Evolutionary conservation across 352 stramenopile species (phyloP).

Genomic region (Phytophthora boehmeriae): DNA sequence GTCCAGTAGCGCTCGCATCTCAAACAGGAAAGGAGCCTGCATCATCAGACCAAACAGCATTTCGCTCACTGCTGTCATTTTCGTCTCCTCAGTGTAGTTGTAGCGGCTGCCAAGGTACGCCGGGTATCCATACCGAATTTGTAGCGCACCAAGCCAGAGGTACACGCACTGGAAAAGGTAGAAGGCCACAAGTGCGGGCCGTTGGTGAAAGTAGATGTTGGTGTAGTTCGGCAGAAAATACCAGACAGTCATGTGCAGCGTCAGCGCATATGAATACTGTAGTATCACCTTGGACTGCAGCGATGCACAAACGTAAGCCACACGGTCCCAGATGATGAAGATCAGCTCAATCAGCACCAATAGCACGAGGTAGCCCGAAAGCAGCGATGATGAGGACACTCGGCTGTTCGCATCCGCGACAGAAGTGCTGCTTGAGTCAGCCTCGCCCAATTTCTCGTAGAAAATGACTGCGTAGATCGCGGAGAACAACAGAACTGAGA

Average conservation of each 20-base stretch:
- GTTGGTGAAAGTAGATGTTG: slow-evolving; percentile 83
- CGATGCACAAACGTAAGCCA: slow-evolving; percentile 79
- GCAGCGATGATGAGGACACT: slow-evolving; percentile 70
- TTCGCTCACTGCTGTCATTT: slow-evolving; percentile 59
- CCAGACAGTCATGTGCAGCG: slow-evolving; percentile 80
- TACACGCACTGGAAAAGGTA: slow-evolving; percentile 85
- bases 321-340: slow-evolving; percentile 88
- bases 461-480: slow-evolving; percentile 79
- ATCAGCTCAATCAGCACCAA: slow-evolving; percentile 80
- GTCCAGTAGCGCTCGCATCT: slow-evolving; percentile 86
- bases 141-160: slow-evolving; percentile 75
- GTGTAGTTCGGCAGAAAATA: slow-evolving; percentile 76
- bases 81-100: slow-evolving; percentile 65
- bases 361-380: slow-evolving; percentile 88
- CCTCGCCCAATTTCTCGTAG: slow-evolving; percentile 75
- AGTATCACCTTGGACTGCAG: slow-evolving; percentile 75
- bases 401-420: slow-evolving; percentile 54
- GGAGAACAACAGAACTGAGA: slow-evolving; percentile 67
- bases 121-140: slow-evolving; percentile 88
- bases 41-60: slow-evolving; percentile 79
- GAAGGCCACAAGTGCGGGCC: slow-evolving; percentile 69
- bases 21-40: slow-evolving; percentile 85
- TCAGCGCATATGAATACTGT: slow-evolving; percentile 75
- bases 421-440: slow-evolving; percentile 40
- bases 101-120: slow-evolving; percentile 84